A percentile compares a stretch with the other conserved stretches of the same genome.
Evolutionary conservation across 257 asterid species (phyloP).

Genomic region (Jacaranda copaia): DNA sequence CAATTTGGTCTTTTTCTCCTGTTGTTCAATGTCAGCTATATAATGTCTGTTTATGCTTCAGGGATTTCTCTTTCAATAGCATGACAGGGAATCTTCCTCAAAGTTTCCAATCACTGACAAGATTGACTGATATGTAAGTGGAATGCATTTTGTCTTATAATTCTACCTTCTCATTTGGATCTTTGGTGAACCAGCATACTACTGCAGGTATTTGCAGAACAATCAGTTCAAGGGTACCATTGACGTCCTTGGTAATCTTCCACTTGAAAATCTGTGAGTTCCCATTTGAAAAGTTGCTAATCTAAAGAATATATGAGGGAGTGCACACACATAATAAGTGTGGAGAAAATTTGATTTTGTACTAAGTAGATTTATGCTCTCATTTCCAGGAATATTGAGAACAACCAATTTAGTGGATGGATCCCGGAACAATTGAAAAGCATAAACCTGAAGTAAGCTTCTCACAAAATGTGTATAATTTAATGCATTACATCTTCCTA

Average conservation of each 20-base stretch:
- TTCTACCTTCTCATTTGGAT: neutral
- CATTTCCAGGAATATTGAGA: slow-evolving; percentile 73
- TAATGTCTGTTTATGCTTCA: slow-evolving; percentile 44
- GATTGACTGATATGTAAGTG: slow-evolving; percentile 75
- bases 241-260: slow-evolving; percentile 85
- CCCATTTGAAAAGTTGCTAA: neutral
- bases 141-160: neutral
- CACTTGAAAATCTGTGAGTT: slow-evolving; percentile 83
- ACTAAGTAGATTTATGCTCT: neutral
- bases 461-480: neutral
- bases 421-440: slow-evolving; percentile 72
- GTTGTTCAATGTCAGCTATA: neutral
- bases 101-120: slow-evolving; percentile 63
- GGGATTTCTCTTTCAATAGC: slow-evolving; percentile 85
- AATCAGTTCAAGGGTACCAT: slow-evolving; percentile 92
- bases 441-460: slow-evolving; percentile 73
- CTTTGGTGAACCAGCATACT: slow-evolving; percentile 31
- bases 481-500: neutral
- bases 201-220: slow-evolving; percentile 85
- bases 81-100: slow-evolving; percentile 82
- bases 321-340: neutral
- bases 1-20: too few relatives aligned
- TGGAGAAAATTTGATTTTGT: slow-evolving; percentile 14
- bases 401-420: slow-evolving; percentile 92
- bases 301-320: neutral